Percentiles rank a stretch among this genome's conserved stretches.
Conservation (phyloP, 805 yeast genomes). For the Ogataea paraovalis region DNA sequence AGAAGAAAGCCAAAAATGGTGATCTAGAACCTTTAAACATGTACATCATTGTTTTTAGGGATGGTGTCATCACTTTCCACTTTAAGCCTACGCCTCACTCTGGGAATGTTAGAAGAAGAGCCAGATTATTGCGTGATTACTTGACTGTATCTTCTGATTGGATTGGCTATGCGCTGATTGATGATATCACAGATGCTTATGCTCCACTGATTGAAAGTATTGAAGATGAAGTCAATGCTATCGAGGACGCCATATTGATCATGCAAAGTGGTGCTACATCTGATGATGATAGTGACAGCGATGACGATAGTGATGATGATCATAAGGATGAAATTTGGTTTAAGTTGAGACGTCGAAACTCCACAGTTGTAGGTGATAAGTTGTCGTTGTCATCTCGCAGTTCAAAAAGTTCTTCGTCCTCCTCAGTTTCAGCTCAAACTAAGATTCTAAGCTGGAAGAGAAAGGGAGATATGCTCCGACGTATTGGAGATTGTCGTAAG, state of each 20-base stretch:
- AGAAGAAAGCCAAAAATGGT: conserved; percentile 31
- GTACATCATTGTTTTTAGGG: conserved; percentile 86
- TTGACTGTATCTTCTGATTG: conserved; percentile 90
- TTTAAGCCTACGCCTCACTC: conserved; percentile 95
- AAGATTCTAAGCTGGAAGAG: conserved; percentile 70
- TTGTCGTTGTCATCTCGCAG: conserved; percentile 11
- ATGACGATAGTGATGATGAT: conserved; percentile 37
- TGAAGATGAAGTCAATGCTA: conserved; percentile 90
- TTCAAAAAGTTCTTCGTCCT: conserved; percentile 9
- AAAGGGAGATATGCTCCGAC: conserved; percentile 90
- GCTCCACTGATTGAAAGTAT: conserved; percentile 95
- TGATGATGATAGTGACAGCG: conserved; percentile 38
- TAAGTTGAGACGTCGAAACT: conserved; percentile 27
- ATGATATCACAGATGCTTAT: conserved; percentile 95
- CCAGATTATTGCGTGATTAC: conserved; percentile 81
- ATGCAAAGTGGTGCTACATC: conserved; percentile 70
- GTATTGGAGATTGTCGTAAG: conserved; percentile 94
- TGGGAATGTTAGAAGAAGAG: conserved; percentile 90
- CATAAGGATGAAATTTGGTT: conserved; percentile 36
- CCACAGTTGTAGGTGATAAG: conserved; percentile 24
- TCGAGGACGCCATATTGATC: conserved; percentile 83
- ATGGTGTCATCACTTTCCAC: conserved; percentile 91
- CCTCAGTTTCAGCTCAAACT: conserved; percentile 36
- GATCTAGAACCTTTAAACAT: conserved; percentile 87
- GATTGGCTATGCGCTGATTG: conserved; percentile 95